phyloP scores from a whole-genome alignment of 108 stramenopile species.

The Schizochytrium sp. region DNA sequence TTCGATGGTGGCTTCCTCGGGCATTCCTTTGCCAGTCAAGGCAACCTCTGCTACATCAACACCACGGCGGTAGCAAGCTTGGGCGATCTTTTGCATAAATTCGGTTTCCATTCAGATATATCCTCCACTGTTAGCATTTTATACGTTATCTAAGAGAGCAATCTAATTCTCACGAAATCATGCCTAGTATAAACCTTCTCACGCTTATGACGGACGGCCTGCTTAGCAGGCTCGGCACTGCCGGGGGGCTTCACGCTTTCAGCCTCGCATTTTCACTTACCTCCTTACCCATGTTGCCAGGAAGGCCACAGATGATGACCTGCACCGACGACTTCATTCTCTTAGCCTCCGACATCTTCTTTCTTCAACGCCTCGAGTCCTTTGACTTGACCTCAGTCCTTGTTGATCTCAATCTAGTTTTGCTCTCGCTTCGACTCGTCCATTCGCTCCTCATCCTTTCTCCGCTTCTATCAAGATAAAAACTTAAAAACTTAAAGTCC shows the following conservation, averaged over 20 bases:
- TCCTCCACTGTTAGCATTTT: too few species aligned
- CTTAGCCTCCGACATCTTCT: constrained; percentile 21
- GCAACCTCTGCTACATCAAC: constrained; percentile 84
- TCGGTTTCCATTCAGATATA: neutral
- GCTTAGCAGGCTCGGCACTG: neutral
- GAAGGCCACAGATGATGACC: constrained; percentile 93
- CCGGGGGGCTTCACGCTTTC: neutral
- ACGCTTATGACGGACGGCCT: neutral
- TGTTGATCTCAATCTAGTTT: too few species aligned
- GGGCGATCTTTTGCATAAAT: constrained; percentile 74
- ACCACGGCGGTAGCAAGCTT: constrained; percentile 89
- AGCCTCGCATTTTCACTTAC: constrained; percentile 43
- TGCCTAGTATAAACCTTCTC: too few species aligned
- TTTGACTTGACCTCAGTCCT: too few species aligned
- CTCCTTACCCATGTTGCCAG: constrained; percentile 93
- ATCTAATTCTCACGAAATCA: neutral
- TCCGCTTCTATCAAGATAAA: too few species aligned
- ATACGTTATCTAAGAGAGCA: neutral
- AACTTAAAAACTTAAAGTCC: too few species aligned
- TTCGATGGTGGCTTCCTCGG: constrained; percentile 72
- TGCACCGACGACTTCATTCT: constrained; percentile 30
- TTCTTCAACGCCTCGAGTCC: neutral
- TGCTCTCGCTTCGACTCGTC: too few species aligned
- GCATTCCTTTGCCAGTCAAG: constrained; percentile 89
- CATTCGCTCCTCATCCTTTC: too few species aligned